Base-by-base conservation (phyloP, 1,284 basidiomycete genomes). In the Psilocybe mexicana region DNA sequence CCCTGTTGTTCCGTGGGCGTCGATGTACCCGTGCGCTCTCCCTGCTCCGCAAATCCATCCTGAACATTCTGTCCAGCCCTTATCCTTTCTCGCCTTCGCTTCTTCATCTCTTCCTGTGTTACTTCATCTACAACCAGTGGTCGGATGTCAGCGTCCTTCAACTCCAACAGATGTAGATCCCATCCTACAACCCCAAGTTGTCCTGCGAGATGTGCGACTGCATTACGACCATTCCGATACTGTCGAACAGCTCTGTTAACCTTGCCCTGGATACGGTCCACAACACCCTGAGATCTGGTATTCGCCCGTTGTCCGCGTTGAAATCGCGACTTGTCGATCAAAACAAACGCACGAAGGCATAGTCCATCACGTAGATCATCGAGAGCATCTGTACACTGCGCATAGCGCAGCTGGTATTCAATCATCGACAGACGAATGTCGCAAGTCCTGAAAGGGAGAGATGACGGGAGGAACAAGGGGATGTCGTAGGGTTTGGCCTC, bases 361-460 rank as follows among this genome's bases (percentile, higher is more conserved):
- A 63, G 58, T 0, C 43, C 38, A 35, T 58, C 51, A 12, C 60
- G 52, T 7, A 63, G 55, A 6, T 61, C 55, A 25, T 61, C 62
- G 6, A 63, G 53, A 10, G 60, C 47, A 35, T 63, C 62, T 3
- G 44, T 50, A 38, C 57, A 53, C 40, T 61, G 62, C 6, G 52
- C 58, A 26, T 33, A 36, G 25, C 60, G 62, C 11, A 61, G 42
- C 12, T 52, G 44, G 52, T 44, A 61, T 49, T 63, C 60, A 28
- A 61, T 55, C 2, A 26, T 26, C 0, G 28, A 30, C 2, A 61
- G 45, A 0, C 58, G 55, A 18, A 14, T n/a, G 14, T 60, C 54
- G 30, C 58, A 60, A 24, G 54, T 24, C 1, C 3, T 25, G 2
- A 4, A 6, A 11, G 26, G 8, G 26, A 60, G 25, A 3, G 50